Base-by-base conservation (phyloP, 2,329 filamentous ascomycete species). In the Pseudogymnoascus sp. region DNA sequence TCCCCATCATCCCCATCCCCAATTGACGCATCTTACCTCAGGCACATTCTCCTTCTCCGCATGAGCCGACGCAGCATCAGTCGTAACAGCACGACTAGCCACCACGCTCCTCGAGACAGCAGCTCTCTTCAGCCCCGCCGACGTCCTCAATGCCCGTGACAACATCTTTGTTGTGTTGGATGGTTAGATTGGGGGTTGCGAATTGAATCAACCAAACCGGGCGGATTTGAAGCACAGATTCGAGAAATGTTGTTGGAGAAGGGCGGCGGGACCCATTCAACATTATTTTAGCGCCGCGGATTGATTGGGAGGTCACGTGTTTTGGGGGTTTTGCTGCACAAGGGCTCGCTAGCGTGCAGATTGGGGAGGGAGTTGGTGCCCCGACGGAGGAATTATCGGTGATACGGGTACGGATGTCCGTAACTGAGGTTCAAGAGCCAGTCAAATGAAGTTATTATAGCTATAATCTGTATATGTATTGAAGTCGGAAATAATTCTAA, bases 51-150 rank as follows among this genome's bases (percentile, higher is more conserved):
- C 83, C 82, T 90, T 90, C 77, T 93, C 91, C 73, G 92, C 87
- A 77, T 96, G 91, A 73, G 92, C 87, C 73, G 90, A 93, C 70
- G 95, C 95, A 69, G 95, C 95, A 79, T 97, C 89, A 70, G 95
- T 97, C 71, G 95, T 99, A 74, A 99, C 95, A 71, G 85, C 85
- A 76, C 93, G 86, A 65, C 69, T 77, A 64, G 77, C 72, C 65
- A 80, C 74, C 64, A 76, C 65, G 53, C 65, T 60, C 67, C 67
- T 69, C 19, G 66, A 67, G 61, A 72, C 65, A 17, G 64, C 67
- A 68, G 67, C 68, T 44, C 65, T 68, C 62, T 81, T 80, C 77
- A 88, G 75, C 73, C 86, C 82, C 76, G 82, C 81, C 65, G 76
- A 76, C 73, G 83, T 80, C 79, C 85, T 82, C 75, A 88, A 78